Evolutionary conservation across 305 asterid species (phyloP), one percentile per base, ranked within the genome.

Genomic region (Fraxinus ornus): DNA sequence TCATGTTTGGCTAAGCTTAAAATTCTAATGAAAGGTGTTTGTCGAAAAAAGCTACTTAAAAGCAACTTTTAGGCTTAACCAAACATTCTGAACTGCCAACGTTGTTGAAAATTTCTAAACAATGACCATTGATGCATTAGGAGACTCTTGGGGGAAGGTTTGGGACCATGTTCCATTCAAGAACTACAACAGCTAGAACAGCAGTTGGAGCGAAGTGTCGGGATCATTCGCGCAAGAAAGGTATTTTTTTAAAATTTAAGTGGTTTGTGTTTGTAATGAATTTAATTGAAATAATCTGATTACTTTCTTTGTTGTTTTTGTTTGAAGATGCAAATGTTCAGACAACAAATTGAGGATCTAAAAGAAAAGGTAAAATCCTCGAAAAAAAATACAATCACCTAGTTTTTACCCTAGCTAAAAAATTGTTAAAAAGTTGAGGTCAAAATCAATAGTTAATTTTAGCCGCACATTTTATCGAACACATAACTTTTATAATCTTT

Each of bases 81-180:
- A 4, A 49, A 26, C 19, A 24, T 5, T 49, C 60, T 44, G 3
- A 44, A 44, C 52, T 12, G 15, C 52, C 17, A 44, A 44, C 15
- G 5, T 0, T 10, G 17, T 44, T 12, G 21, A n/a, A 7, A 0
- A 8, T n/a, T 8, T 49, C 21, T 49, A 49, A 49, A 49, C 60
- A 49, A 12, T 4, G 7, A 49, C 6, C 21, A 15, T 13, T 70
- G 66, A 49, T 71, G 33, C 37, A 72, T 12, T 80, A 95, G 99
- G 88, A 95, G 88, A 87, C 88, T 94, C 62, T 89, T 95, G 64
- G 99, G 99, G n/a, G 98, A 95, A 88, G 90, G 93, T 30, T 75
- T 95, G 68, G 87, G 86, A 37, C 70, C 93, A 5, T 95, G 97
- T 90, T 77, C 80, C 84, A 77, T 90, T 22, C 94, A 90, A 82